phyloP scores from a whole-genome alignment of 495 filamentous ascomycete genomes.

The Diplogelasinospora grovesii region DNA sequence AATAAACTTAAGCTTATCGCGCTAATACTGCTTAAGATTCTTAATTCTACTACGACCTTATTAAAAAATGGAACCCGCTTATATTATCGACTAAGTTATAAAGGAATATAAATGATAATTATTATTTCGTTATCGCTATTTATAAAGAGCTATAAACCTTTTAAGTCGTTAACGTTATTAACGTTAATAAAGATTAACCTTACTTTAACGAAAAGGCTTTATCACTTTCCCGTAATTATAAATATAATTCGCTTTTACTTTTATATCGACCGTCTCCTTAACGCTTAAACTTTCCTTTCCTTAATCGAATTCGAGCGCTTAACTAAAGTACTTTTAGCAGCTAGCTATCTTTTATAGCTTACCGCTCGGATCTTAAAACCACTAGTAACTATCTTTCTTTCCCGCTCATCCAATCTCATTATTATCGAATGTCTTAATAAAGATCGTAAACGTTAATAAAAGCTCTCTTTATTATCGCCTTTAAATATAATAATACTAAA shows the following conservation, averaged over 20 bases:
- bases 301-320: conserved; percentile 10
- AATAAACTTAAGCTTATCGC: too few relatives aligned
- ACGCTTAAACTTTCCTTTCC: conserved; percentile 2
- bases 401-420: not conserved
- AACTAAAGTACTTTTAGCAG: conserved; percentile 6
- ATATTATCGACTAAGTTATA: not conserved
- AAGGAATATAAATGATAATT: not conserved
- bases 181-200: not conserved
- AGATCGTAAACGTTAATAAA: conserved; percentile 3
- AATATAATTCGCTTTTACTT: too few relatives aligned
- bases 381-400: not conserved
- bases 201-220: not conserved
- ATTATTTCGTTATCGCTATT: conserved; percentile 1
- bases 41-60: too few relatives aligned
- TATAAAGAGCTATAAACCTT: too few relatives aligned
- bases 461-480: not conserved
- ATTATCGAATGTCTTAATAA: conserved; percentile 9
- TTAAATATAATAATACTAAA: conserved; percentile 1
- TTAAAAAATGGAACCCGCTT: too few relatives aligned
- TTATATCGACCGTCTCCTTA: conserved; percentile 1
- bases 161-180: too few relatives aligned
- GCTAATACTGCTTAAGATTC: too few relatives aligned
- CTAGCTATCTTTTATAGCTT: conserved; percentile 14
- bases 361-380: conserved; percentile 1
- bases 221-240: not conserved